Conservation (phyloP, 2,329 filamentous ascomycete species). For the Monilinia aucupariae region DNA sequence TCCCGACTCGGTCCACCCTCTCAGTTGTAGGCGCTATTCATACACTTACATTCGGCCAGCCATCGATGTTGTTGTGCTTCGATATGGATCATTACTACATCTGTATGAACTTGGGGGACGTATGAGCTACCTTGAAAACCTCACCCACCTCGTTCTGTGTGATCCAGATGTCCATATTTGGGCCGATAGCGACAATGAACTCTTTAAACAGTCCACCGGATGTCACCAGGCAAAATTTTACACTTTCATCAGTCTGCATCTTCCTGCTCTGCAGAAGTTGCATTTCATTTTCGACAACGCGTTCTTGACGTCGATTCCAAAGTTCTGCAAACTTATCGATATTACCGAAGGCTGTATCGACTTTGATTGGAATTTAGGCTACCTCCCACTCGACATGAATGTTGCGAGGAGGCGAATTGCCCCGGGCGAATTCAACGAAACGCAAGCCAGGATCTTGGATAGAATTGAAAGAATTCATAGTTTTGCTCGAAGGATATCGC, state of each 20-base stretch:
- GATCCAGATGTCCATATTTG: accelerated
- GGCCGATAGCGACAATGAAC: too few relatives aligned
- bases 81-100: too few relatives aligned
- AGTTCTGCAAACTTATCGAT: neutral
- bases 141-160: neutral
- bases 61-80: neutral
- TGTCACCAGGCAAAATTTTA: neutral
- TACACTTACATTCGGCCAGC: neutral
- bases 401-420: too few relatives aligned
- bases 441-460: neutral
- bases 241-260: neutral
- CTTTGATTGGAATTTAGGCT: neutral
- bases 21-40: accelerated
- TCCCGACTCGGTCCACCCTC: accelerated
- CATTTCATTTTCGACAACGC: neutral
- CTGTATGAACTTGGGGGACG: too few relatives aligned
- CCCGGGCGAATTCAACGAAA: too few relatives aligned
- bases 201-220: too few relatives aligned
- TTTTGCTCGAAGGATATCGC: accelerated
- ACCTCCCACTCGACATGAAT: too few relatives aligned
- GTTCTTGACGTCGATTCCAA: neutral
- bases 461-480: neutral
- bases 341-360: neutral
- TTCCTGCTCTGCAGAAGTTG: neutral
- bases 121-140: too few relatives aligned